A percentile compares a stretch with the other conserved stretches of the same genome.
These are phyloP conservation scores for Beauveria rudraprayagi DNA, from an alignment of 2,329 filamentous ascomycete species.

Conservation along the genomic window DNA sequence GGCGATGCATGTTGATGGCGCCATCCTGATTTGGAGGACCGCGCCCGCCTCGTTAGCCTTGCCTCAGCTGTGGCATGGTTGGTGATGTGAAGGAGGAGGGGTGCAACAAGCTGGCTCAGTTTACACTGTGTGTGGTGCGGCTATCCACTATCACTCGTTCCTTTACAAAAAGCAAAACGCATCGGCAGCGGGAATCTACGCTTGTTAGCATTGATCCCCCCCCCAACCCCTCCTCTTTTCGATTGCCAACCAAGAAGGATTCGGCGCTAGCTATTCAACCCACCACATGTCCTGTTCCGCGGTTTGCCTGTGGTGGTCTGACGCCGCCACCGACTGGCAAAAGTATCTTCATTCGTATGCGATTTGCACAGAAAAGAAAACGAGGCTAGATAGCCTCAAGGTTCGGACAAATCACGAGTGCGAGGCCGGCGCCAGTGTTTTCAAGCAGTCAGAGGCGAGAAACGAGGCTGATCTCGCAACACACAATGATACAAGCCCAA, in stretches of 20 bases:
- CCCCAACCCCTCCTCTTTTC: background rate
- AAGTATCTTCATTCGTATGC: too few relatives aligned
- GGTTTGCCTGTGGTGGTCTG: too few relatives aligned
- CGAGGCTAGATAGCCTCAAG: too few relatives aligned
- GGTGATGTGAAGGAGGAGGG: background rate
- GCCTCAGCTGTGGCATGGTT: background rate
- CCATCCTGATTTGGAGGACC: background rate
- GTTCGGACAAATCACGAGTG: background rate
- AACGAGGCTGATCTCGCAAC: background rate
- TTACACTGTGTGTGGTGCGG: background rate
- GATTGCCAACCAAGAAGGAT: background rate
- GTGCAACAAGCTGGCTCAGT: background rate
- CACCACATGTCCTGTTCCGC: too few relatives aligned
- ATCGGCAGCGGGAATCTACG: background rate
- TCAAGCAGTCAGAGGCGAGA: background rate
- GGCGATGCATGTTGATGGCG: background rate
- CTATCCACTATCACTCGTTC: background rate
- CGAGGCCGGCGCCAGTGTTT: background rate
- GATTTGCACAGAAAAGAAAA: background rate
- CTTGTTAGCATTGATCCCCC: background rate
- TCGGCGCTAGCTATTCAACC: background rate
- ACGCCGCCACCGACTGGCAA: too few relatives aligned
- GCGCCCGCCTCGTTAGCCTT: background rate
- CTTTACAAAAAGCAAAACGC: background rate
- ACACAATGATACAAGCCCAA: background rate